These are phyloP conservation scores for Cytospora chrysosperma DNA, from an alignment of 2,329 filamentous ascomycete species.

Conservation along the genomic window DNA sequence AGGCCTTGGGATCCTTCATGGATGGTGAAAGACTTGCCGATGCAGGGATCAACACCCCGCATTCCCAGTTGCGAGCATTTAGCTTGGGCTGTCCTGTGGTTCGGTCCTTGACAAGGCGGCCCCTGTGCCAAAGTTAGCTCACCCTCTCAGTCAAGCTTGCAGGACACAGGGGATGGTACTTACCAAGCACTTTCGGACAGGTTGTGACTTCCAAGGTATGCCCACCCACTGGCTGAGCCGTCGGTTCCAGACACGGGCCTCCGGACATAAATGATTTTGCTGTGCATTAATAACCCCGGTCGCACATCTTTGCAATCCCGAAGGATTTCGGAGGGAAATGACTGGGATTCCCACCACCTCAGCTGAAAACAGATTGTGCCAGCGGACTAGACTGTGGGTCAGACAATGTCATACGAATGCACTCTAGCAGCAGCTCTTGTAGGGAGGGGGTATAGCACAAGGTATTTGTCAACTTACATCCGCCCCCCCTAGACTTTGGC, in stretches of 20 bases:
- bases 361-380: conserved; percentile 81
- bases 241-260: conserved; percentile 14
- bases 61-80: conserved; percentile 92
- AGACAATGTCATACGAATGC: neutral
- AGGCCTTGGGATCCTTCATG: conserved; percentile 10
- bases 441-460: conserved; percentile 21
- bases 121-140: conserved; percentile 35
- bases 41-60: conserved; percentile 76
- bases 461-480: conserved; percentile 43
- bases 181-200: conserved; percentile 91
- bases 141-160: conserved; percentile 13
- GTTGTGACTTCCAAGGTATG: conserved; percentile 88
- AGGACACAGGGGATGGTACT: conserved; percentile 34
- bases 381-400: conserved; percentile 49
- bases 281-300: conserved; percentile 78
- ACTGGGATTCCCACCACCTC: conserved; percentile 67
- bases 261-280: conserved; percentile 67
- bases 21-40: conserved; percentile 25
- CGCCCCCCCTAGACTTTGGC: conserved; percentile 60
- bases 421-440: neutral
- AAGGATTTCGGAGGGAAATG: conserved; percentile 71
- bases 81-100: conserved; percentile 68
- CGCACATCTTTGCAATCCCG: conserved; percentile 74
- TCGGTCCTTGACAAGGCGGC: conserved; percentile 70
- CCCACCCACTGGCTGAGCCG: conserved; percentile 56